Percentiles rank a stretch among this genome's conserved stretches.
Evolutionary conservation across 805 yeast species (phyloP).

Genomic region (Myxozyma geophila): DNA sequence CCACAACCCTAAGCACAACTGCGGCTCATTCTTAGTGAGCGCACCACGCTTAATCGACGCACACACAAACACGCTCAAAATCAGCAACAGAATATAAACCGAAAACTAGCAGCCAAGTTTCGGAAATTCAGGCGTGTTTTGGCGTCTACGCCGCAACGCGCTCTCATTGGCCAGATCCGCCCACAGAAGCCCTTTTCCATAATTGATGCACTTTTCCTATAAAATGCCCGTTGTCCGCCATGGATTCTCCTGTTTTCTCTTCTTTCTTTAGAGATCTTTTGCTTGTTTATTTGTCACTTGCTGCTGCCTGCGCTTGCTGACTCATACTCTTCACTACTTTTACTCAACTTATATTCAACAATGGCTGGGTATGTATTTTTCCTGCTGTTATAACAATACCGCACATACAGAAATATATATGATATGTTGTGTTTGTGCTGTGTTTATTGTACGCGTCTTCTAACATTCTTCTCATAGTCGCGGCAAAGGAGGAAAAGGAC

Average conservation of each 20-base stretch:
- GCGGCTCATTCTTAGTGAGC: too few relatives aligned
- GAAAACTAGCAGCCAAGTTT: conserved; percentile 13
- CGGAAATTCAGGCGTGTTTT: conserved; percentile 14
- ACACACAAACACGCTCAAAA: neutral
- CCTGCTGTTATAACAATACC: neutral
- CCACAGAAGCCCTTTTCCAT: neutral
- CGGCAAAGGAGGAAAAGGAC: conserved; percentile 99
- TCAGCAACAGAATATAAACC: neutral
- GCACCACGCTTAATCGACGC: neutral
- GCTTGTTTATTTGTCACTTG: neutral
- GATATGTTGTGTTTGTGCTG: neutral
- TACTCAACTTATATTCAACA: neutral
- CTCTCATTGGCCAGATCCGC: conserved; percentile 15
- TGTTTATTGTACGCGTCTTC: neutral
- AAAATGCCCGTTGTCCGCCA: conserved; percentile 4
- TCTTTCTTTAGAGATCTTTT: neutral
- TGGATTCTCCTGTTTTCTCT: neutral
- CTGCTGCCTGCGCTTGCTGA: neutral
- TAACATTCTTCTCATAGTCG: conserved; percentile 54
- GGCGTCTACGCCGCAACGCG: conserved; percentile 1
- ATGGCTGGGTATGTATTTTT: conserved; percentile 37
- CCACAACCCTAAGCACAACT: too few relatives aligned
- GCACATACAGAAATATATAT: neutral
- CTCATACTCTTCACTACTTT: conserved; percentile 2
- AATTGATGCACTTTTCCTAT: conserved; percentile 8